phyloP scores from a whole-genome alignment of 495 filamentous ascomycete genomes.

The Physcia stellaris region DNA sequence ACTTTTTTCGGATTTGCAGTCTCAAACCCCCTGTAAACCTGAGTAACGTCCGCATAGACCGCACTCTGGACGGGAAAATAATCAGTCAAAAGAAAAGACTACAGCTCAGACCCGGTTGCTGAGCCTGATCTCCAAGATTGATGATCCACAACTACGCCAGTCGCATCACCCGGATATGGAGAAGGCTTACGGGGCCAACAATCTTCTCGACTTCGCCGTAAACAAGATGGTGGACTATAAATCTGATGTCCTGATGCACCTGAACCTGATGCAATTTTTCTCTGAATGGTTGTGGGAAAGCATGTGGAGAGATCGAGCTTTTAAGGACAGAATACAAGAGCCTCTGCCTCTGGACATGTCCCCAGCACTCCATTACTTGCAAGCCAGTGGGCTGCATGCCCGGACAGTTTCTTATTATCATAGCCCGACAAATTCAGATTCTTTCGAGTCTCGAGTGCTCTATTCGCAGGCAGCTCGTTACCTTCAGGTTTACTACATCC shows the following conservation, averaged over 20 bases:
- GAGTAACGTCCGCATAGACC: too few relatives aligned
- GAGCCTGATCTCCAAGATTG: constrained; percentile 53
- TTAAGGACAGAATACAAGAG: too few relatives aligned
- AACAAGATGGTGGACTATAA: constrained; percentile 56
- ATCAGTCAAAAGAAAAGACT: constrained; percentile 48
- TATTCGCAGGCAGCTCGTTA: too few relatives aligned
- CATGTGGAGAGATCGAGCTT: too few relatives aligned
- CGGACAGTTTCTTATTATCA: constrained; percentile 37
- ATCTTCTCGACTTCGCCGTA: constrained; percentile 60
- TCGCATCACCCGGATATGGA: constrained; percentile 50
- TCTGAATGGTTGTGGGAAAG: constrained; percentile 33
- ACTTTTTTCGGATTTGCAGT: constrained; percentile 48
- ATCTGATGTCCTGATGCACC: constrained; percentile 66
- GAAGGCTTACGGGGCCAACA: constrained; percentile 29
- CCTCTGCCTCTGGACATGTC: constrained; percentile 42
- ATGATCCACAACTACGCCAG: constrained; percentile 44
- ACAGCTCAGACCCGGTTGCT: constrained; percentile 68
- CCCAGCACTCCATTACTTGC: too few relatives aligned
- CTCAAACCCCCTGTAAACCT: too few relatives aligned
- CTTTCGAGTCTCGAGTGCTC: too few relatives aligned
- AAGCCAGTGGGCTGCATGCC: constrained; percentile 36
- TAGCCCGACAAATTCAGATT: too few relatives aligned
- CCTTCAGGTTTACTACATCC: too few relatives aligned
- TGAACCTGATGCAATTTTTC: constrained; percentile 65
- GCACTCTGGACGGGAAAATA: constrained; percentile 21